Conservation (phyloP, 164 flowering plant genomes). For the Berberis thunbergii region DNA sequence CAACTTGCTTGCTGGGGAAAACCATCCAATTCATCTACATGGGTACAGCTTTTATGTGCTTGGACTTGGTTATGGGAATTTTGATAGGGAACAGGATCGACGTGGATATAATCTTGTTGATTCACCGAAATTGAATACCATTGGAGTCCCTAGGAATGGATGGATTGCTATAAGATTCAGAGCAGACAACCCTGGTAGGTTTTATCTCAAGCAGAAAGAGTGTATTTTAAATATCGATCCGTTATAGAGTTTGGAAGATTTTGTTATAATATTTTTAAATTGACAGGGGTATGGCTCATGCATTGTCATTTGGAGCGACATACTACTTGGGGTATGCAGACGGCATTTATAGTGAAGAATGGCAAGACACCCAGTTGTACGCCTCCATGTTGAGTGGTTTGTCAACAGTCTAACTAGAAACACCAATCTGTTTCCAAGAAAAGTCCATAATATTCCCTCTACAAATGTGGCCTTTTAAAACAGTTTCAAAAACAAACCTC, state of each 20-base stretch:
- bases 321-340: not conserved
- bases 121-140: too few species aligned
- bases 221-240: not conserved
- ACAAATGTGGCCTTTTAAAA: too few species aligned
- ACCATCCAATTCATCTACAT: too few species aligned
- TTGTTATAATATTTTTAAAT: not conserved
- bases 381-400: constrained; percentile 11
- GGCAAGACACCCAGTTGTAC: not conserved
- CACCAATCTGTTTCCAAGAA: too few species aligned
- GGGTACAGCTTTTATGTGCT: too few species aligned
- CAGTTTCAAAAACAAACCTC: too few species aligned
- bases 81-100: constrained; percentile 21
- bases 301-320: constrained; percentile 15
- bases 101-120: constrained; percentile 18
- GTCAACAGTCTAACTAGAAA: too few species aligned
- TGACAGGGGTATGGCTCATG: constrained; percentile 26
- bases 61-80: constrained; percentile 25
- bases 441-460: too few species aligned
- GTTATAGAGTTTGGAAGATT: not conserved
- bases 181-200: constrained; percentile 39
- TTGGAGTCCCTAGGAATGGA: too few species aligned
- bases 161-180: too few species aligned
- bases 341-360: not conserved
- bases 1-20: too few species aligned
- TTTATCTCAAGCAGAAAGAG: not conserved